Evolutionary conservation across 768 basidiomycete species (phyloP).

Genomic region (Suillus hirtellus): DNA sequence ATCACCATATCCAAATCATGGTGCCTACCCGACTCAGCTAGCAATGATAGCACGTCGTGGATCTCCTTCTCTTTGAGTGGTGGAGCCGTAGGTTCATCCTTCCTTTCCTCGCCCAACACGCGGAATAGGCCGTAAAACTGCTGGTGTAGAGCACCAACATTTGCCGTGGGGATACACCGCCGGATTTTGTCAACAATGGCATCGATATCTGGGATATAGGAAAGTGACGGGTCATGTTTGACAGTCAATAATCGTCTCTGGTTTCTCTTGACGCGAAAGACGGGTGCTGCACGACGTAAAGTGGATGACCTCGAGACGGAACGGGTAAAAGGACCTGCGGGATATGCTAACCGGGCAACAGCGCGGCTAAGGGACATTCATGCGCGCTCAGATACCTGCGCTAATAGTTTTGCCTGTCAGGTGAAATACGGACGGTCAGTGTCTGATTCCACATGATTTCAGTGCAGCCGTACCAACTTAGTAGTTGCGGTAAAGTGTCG

Average conservation of each 20-base stretch:
- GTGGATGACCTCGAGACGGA: slow-evolving; percentile 8
- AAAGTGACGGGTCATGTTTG: slow-evolving; percentile 5
- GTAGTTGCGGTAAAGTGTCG: slow-evolving; percentile 18
- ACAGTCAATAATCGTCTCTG: neutral
- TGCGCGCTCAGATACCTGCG: slow-evolving; percentile 38
- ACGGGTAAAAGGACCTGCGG: slow-evolving; percentile 28
- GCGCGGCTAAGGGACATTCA: slow-evolving; percentile 60
- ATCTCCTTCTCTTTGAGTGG: slow-evolving; percentile 31
- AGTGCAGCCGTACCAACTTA: slow-evolving; percentile 19
- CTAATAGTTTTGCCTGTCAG: slow-evolving; percentile 13
- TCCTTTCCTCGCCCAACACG: neutral
- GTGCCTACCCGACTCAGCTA: slow-evolving; percentile 53
- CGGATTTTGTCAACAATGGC: slow-evolving; percentile 9
- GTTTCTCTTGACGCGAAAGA: slow-evolving; percentile 1
- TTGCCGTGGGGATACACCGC: neutral
- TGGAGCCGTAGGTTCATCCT: neutral
- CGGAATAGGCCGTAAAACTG: slow-evolving; percentile 4
- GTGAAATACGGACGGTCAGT: neutral
- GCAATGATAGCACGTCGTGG: slow-evolving; percentile 40
- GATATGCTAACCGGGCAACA: slow-evolving; percentile 34
- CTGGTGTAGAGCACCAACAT: slow-evolving; percentile 7
- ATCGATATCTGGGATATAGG: neutral
- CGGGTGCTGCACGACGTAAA: neutral
- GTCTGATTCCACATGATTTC: neutral
- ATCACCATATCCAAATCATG: slow-evolving; percentile 56